Base-by-base conservation (phyloP, 768 basidiomycete species). In the Rhizopogon salebrosus region DNA sequence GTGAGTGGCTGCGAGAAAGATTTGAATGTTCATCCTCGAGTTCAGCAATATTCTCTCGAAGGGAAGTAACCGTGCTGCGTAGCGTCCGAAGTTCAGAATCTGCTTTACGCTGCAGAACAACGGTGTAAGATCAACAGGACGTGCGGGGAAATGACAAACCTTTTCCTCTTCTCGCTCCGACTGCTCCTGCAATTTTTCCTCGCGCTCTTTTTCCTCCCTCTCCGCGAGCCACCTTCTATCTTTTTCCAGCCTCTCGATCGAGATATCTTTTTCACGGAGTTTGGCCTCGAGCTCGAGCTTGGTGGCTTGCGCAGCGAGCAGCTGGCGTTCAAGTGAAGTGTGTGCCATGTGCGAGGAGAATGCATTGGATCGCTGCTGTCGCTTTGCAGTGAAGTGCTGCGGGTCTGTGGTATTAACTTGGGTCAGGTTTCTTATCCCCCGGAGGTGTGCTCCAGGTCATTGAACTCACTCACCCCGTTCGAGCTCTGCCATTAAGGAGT, bases 211-310 rank as follows among this genome's bases (percentile, higher is more conserved):
- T 45, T 77, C 72, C 64, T 90, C 89, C 3, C 84, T 67, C 56
- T 89, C 86, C 0, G 83, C 72, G 46, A 89, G 75, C 72, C 76
- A 89, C 16, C 85, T 71, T 35, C 88, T 71, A 61, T 92, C 89
- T 16, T 78, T 71, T 60, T 90, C 86, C 9, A 92, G 73, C 40
- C 81, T 70, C 39, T 87, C 86, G 24, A 91, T 76, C 22, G 70
- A 64, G 1, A 75, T 57, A 2, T 88, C 84, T 62, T 79, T 81
- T 66, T 90, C 84, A 29, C 83, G 74, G 3, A 90, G 70, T 63
- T 83, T 84, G 11, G 77, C 75, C 64, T 90, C 87, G 35, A 89
- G 69, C 35, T 89, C 85, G 20, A 79, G 67, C 56, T 82, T 83
- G 6, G 79, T 72, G 0, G 83, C 77, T 54, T 88, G 82, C 0